Percentiles rank a stretch among this genome's conserved stretches.
Evolutionary conservation across 2,329 filamentous ascomycete species (phyloP).

Genomic region (Basipetospora chlamydospora): DNA sequence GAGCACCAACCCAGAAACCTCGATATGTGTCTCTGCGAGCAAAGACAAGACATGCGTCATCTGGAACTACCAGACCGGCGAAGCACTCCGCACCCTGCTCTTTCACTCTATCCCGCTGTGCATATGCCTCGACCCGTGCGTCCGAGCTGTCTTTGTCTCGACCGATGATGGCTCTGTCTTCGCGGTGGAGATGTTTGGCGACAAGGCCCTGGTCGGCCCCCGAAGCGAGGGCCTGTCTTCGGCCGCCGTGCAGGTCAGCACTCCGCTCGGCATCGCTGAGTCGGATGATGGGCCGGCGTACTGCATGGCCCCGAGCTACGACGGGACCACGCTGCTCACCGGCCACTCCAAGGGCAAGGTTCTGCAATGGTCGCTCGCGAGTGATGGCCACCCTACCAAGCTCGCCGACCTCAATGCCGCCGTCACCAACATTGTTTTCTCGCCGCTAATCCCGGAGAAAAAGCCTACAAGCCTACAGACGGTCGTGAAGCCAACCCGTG

Average conservation of each 20-base stretch:
- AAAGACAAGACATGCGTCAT: slow-evolving; percentile 79
- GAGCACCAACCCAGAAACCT: slow-evolving; percentile 52
- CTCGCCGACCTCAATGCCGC: slow-evolving; percentile 63
- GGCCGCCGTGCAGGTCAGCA: slow-evolving; percentile 40
- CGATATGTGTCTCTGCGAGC: slow-evolving; percentile 71
- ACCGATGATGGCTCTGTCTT: slow-evolving; percentile 72
- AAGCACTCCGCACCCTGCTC: slow-evolving; percentile 65
- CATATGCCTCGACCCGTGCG: slow-evolving; percentile 64
- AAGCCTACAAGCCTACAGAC: slow-evolving; percentile 35
- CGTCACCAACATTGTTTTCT: slow-evolving; percentile 67
- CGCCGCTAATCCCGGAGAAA: slow-evolving; percentile 38
- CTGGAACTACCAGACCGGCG: slow-evolving; percentile 80
- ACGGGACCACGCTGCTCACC: slow-evolving; percentile 65
- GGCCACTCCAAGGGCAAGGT: slow-evolving; percentile 72
- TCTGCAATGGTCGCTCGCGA: slow-evolving; percentile 64
- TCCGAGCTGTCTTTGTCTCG: slow-evolving; percentile 68
- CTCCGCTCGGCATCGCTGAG: slow-evolving; percentile 41
- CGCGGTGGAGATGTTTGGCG: slow-evolving; percentile 55
- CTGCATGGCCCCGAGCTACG: slow-evolving; percentile 63
- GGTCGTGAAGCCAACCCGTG: slow-evolving; percentile 69
- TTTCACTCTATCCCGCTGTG: slow-evolving; percentile 61
- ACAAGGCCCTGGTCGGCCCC: slow-evolving; percentile 39
- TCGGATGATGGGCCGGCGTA: slow-evolving; percentile 50
- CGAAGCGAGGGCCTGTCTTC: slow-evolving; percentile 36
- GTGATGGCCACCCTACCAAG: slow-evolving; percentile 51